Conservation (phyloP, 345 rosid species). For the Sisymbrium irio region DNA sequence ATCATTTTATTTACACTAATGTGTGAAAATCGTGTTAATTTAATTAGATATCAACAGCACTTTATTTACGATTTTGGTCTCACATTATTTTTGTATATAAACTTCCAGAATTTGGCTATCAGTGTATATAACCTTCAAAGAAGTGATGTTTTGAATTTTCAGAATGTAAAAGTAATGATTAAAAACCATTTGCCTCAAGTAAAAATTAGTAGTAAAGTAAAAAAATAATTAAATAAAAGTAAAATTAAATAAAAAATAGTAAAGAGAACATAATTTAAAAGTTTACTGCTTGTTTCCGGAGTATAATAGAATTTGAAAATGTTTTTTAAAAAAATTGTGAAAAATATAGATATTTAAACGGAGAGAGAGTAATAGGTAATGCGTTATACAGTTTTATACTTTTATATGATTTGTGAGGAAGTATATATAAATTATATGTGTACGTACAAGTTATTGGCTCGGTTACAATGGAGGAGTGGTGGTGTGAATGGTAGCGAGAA, state of each 20-base stretch:
- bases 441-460: slow-evolving; percentile 59
- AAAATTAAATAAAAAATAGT: neutral
- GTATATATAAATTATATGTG: neutral
- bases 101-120: neutral
- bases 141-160: too few species aligned
- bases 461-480: slow-evolving; percentile 72
- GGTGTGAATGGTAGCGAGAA: slow-evolving; percentile 84
- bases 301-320: neutral
- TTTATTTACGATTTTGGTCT: neutral
- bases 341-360: neutral
- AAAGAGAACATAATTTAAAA: neutral
- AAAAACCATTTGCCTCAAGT: neutral
- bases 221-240: too few species aligned
- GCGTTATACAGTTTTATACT: neutral
- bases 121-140: neutral
- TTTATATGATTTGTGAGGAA: neutral
- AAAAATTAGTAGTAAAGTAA: too few species aligned
- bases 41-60: neutral
- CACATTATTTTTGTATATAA: neutral
- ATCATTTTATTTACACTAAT: too few species aligned
- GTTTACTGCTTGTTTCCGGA: neutral
- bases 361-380: neutral
- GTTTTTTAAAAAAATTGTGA: neutral
- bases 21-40: too few species aligned
- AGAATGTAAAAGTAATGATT: too few species aligned